A percentile compares a stretch with the other conserved stretches of the same genome.
Evolutionary conservation across 257 asterid genomes (phyloP).

Genomic region (Fraxinus pennsylvanica): DNA sequence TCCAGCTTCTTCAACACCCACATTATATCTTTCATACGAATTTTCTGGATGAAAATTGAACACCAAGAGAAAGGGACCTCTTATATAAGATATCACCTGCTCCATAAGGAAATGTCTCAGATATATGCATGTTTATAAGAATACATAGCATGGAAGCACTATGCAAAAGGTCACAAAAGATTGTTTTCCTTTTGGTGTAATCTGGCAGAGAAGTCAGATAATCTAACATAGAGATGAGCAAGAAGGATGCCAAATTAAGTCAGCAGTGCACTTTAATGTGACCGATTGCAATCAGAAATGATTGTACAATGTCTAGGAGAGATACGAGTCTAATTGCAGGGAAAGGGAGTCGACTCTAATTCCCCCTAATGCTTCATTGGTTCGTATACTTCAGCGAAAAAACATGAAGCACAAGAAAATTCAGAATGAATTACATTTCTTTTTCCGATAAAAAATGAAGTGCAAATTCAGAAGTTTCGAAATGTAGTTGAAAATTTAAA

Average conservation of each 20-base stretch:
- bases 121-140: slow-evolving; percentile 3
- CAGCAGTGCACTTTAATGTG: background rate
- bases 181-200: background rate
- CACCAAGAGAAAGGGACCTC: slow-evolving; percentile 82
- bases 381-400: background rate
- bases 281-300: background rate
- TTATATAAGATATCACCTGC: slow-evolving; percentile 81
- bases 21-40: slow-evolving; percentile 60
- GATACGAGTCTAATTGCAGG: background rate
- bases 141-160: background rate
- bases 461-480: background rate
- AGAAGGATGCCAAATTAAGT: background rate
- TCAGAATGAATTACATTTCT: background rate
- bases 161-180: background rate
- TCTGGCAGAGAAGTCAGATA: background rate
- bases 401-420: background rate
- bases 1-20: slow-evolving; percentile 99
- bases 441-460: background rate
- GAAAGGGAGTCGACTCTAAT: background rate
- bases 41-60: slow-evolving; percentile 85
- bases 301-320: background rate
- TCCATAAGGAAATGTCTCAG: slow-evolving; percentile 34
- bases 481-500: background rate
- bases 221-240: background rate
- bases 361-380: background rate